phyloP scores from a whole-genome alignment of 495 filamentous ascomycete species.

The Penicillium verhagenii region DNA sequence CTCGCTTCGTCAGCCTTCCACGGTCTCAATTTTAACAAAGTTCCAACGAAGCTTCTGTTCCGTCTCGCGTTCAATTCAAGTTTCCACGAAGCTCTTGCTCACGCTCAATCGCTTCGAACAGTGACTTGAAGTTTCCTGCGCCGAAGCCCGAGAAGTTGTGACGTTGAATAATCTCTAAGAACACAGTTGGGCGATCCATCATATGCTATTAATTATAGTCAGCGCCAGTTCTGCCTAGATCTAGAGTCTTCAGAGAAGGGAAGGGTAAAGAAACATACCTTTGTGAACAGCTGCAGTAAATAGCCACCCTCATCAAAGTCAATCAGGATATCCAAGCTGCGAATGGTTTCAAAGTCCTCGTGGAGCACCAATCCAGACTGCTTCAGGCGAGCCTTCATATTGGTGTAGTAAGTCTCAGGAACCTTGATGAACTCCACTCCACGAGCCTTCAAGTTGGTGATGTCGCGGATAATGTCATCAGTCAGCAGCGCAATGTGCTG shows the following conservation, averaged over 20 bases:
- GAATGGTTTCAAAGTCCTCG: slow-evolving; percentile 74
- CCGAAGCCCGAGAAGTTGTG: slow-evolving; percentile 87
- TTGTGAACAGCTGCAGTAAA: slow-evolving; percentile 82
- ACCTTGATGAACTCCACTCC: slow-evolving; percentile 90
- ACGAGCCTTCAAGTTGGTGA: slow-evolving; percentile 69
- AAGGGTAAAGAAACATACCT: slow-evolving; percentile 38
- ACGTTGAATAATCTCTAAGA: slow-evolving; percentile 90
- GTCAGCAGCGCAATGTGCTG: slow-evolving; percentile 90
- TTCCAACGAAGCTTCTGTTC: too few species aligned
- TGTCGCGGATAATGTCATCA: slow-evolving; percentile 69
- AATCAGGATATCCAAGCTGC: slow-evolving; percentile 76
- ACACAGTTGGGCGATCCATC: slow-evolving; percentile 90
- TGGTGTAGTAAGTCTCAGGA: slow-evolving; percentile 77
- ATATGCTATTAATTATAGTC: slow-evolving; percentile 54
- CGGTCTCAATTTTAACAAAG: too few species aligned
- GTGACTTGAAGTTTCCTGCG: slow-evolving; percentile 89
- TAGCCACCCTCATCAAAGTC: slow-evolving; percentile 92
- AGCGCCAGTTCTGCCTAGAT: slow-evolving; percentile 12
- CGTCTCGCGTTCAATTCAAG: slow-evolving; percentile 55
- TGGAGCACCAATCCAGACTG: slow-evolving; percentile 51
- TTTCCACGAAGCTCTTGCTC: slow-evolving; percentile 85
- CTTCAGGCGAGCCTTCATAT: slow-evolving; percentile 66
- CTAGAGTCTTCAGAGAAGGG: not conserved
- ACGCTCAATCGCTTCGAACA: slow-evolving; percentile 90
- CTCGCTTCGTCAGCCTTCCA: too few species aligned